phyloP scores from a whole-genome alignment of 2,329 filamentous ascomycete genomes.

The Hypoxylon sp. region DNA sequence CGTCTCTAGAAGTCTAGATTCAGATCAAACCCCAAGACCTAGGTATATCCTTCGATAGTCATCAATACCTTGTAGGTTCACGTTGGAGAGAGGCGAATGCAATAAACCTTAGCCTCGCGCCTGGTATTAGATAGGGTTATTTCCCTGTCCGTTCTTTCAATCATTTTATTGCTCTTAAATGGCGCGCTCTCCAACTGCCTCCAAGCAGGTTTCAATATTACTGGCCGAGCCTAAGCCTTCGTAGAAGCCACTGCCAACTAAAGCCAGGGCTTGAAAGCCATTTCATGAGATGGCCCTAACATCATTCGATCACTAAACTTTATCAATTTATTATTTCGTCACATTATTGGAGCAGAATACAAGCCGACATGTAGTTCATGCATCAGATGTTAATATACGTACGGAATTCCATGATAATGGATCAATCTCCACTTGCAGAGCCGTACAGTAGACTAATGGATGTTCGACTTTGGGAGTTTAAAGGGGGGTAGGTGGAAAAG shows the following conservation, averaged over 20 bases:
- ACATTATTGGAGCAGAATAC: constrained; percentile 8
- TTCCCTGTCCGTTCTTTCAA: background rate
- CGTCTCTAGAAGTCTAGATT: constrained; percentile 45
- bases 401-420: constrained; percentile 10
- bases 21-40: constrained; percentile 25
- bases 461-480: constrained; percentile 7
- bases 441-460: constrained; percentile 5
- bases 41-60: constrained; percentile 1
- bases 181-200: background rate
- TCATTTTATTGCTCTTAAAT: background rate
- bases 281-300: background rate
- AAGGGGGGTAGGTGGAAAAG: constrained; percentile 6
- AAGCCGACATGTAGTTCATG: background rate
- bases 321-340: background rate
- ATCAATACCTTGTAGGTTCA: background rate
- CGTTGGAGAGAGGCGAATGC: background rate
- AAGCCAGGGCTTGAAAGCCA: no score
- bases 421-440: constrained; percentile 16
- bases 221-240: constrained; percentile 6
- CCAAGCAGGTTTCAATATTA: background rate
- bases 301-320: background rate
- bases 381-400: background rate
- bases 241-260: background rate
- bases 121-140: background rate
- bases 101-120: background rate